phyloP scores from a whole-genome alignment of 208 protist species.

The Leishmania gerbilli region DNA sequence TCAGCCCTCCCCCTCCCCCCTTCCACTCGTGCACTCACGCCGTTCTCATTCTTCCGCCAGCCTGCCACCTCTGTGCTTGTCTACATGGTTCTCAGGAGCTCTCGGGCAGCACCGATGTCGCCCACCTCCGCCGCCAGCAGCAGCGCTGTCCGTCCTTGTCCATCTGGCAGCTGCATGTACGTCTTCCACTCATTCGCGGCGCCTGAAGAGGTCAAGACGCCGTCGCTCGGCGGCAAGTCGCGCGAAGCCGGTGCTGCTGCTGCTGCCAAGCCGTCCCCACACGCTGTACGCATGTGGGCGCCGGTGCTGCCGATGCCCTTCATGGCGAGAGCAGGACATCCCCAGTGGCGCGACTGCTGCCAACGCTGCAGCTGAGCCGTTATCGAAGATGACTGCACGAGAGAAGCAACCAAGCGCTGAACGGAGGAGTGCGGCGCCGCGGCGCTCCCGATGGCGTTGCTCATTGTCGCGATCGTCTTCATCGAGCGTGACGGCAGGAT shows the following conservation, averaged over 20 bases:
- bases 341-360: slow-evolving; percentile 33
- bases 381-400: slow-evolving; percentile 27
- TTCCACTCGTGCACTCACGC: not conserved
- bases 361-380: slow-evolving; percentile 38
- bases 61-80: not conserved
- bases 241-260: not conserved
- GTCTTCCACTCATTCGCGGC: slow-evolving; percentile 16
- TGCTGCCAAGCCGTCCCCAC: not conserved
- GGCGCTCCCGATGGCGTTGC: not conserved
- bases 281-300: not conserved
- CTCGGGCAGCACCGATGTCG: slow-evolving; percentile 33
- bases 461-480: not conserved
- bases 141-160: slow-evolving; percentile 40
- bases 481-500: slow-evolving; percentile 19
- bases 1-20: not conserved
- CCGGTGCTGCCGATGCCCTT: not conserved
- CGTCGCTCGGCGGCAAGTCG: not conserved
- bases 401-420: not conserved
- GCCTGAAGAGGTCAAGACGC: not conserved
- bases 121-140: slow-evolving; percentile 38
- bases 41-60: not conserved
- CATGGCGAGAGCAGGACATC: slow-evolving; percentile 12
- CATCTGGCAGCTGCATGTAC: slow-evolving; percentile 33
- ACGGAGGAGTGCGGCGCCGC: not conserved
- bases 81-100: slow-evolving; percentile 20